Evolutionary conservation across 192 early-diverging fungal species (phyloP), one percentile per base, ranked within the genome.

Genomic region (Borealophlyctis nickersoniae): DNA sequence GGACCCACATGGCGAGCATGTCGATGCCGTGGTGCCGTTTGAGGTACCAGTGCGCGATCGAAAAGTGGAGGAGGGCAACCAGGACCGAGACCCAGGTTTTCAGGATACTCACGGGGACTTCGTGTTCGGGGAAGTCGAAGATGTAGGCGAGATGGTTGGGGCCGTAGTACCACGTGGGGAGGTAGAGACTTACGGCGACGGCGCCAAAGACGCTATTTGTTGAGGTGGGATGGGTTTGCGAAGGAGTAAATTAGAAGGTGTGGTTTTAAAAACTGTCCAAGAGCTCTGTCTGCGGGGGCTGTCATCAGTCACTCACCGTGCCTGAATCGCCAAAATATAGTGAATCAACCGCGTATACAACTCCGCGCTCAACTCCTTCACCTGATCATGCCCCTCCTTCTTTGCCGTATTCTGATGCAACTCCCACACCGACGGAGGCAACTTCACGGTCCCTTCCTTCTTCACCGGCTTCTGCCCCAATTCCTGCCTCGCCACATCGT

Each of bases 121-220:
- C 54, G 54, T 29, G 23, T 32, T 2, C 23, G 2, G 54, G 33
- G 24, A 56, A 56, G 4, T 3, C 29, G 54, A 56, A 56, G 26
- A 56, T 56, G 54, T 27, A 56, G 4, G 19, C 28, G 5, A 2
- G 2, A 32, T 19, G 3, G 26, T 56, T 56, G 5, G 54, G 54
- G 3, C 54, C 54, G 23, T 28, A 56, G 54, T 56, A 56, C 54
- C 54, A 56, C 2, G 54, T 56, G 3, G 54, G 54, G 3, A 56
- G 29, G 4, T 31, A 32, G 2, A 56, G 28, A 2, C 28, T 9
- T 2, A 32, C 33, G 3, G 54, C 54, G 54, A 56, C 19, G 29
- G 54, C 54, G 2, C 54, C 54, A 32, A 31, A 56, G 54, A 56
- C 33, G 5, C 54, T 56, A 27, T 29, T 4, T 9, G 29, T 7